Base-by-base conservation (phyloP, 148 eudicot genomes). In the Diospyros lotus region DNA sequence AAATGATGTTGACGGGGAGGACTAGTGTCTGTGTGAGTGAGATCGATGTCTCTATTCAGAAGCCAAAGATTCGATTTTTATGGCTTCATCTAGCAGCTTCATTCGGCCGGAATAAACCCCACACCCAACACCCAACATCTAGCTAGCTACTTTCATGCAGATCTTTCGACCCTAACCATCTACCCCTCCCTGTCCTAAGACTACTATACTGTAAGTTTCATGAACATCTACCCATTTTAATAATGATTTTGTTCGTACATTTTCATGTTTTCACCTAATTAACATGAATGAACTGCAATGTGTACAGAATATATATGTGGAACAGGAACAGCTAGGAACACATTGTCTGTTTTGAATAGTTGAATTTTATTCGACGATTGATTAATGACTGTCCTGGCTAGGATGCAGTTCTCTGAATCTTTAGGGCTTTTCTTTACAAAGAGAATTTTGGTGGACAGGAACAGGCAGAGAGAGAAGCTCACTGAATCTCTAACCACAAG, bases 401-500 rank as follows among this genome's bases (percentile, higher is more conserved):
- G 28, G 28, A 28, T 28, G 28, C 28, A 28, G 28, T 28, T 28
- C 28, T 28, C 28, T 28, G 28, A 28, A 28, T 28, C 28, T 28
- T 28, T 28, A 28, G 28, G 28, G 28, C 28, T 28, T 28, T 28
- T 28, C 28, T 28, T 28, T 28, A 28, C 28, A 28, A 28, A 28
- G 28, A 28, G 28, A 28, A 28, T 28, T 28, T 28, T 28, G 28
- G 28, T 28, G 28, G 28, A 28, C 28, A 28, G 28, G 28, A 38
- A 10, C 42, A 64, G 39, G 61, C 44, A 40, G 60, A 74, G 50
- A 51, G 50, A 39, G 53, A 14, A 13, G 59, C 91, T 80, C 88
- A 90, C 94, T 50, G 94, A 78, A 81, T 90, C 87, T 80, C 94
- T 79, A 76, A 90, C 90, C 5, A 86, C 90, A 67, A 90, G 74